Conservation (phyloP, 192 early-diverging fungal genomes). For the Entomortierella lignicola region DNA sequence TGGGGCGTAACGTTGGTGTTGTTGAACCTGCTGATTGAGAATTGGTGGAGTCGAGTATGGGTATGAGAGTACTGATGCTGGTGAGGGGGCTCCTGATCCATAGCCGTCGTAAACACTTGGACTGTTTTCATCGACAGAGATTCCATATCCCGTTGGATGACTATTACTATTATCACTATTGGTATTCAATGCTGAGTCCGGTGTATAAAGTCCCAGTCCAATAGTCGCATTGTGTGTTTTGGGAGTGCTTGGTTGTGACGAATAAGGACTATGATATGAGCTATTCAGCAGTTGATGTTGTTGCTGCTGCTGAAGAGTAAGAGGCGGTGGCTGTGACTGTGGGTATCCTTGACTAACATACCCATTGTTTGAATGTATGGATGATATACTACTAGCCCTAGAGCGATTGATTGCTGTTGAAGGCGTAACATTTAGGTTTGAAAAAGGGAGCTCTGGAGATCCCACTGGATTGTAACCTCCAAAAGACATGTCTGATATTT, state of each 20-base stretch:
- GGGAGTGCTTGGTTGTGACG: constrained; percentile 13
- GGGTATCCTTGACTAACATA: background rate
- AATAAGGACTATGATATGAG: constrained; percentile 3
- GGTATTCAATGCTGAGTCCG: background rate
- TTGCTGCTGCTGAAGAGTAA: background rate
- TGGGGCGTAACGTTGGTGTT: background rate
- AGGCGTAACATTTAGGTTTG: constrained; percentile 2
- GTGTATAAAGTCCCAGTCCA: background rate
- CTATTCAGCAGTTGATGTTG: no score
- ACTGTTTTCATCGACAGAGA: background rate
- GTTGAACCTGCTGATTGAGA: background rate
- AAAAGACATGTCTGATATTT: constrained; percentile 14
- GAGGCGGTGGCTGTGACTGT: background rate
- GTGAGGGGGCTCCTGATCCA: no score
- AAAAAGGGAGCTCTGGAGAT: constrained; percentile 16
- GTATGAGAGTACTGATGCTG: no score
- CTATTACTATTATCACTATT: constrained; percentile 3
- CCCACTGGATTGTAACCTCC: constrained; percentile 27
- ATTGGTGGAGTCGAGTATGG: no score
- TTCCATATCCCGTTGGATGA: background rate
- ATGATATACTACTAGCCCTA: constrained; percentile 20
- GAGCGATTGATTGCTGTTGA: no score
- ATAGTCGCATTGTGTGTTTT: background rate
- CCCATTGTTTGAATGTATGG: constrained; percentile 25
- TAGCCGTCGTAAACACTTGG: background rate